Evolutionary conservation across 2,329 filamentous ascomycete genomes (phyloP).

Genomic region (Xylaria sp.): DNA sequence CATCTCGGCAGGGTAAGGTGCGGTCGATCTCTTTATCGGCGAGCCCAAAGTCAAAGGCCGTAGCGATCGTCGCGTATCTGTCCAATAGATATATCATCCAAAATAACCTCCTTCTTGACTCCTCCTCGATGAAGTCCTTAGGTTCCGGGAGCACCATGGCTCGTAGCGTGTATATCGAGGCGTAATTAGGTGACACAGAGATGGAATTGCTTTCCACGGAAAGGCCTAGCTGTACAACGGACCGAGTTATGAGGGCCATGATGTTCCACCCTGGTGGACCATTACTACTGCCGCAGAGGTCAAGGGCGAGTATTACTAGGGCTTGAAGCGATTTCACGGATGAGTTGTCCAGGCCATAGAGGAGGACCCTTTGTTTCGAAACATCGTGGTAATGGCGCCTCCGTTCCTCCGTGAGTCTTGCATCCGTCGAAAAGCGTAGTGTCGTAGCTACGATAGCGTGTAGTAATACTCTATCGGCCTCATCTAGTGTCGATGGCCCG

Average conservation of each 20-base stretch:
- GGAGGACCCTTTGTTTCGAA: conserved; percentile 85
- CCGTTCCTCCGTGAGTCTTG: conserved; percentile 76
- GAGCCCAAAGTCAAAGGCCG: conserved; percentile 90
- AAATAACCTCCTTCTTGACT: conserved; percentile 84
- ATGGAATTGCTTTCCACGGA: conserved; percentile 85
- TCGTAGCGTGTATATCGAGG: conserved; percentile 88
- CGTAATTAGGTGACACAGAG: conserved; percentile 79
- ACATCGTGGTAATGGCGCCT: conserved; percentile 80
- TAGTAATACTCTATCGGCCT: conserved; percentile 83
- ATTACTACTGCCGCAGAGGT: conserved; percentile 87
- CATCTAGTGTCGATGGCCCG: conserved; percentile 78
- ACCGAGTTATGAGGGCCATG: conserved; percentile 86
- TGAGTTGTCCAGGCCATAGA: conserved; percentile 90
- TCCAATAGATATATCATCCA: conserved; percentile 96
- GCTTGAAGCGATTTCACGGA: conserved; percentile 90
- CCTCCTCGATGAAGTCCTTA: conserved; percentile 88
- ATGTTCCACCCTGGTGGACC: conserved; percentile 94
- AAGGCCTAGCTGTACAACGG: conserved; percentile 87
- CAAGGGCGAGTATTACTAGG: conserved; percentile 85
- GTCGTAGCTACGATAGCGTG: conserved; percentile 92
- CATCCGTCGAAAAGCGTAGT: conserved; percentile 83
- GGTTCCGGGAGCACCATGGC: conserved; percentile 87
- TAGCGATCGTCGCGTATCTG: conserved; percentile 88
- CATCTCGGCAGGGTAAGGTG: conserved; percentile 85
- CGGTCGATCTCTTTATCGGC: conserved; percentile 92